Conservation (phyloP, 192 early-diverging fungal genomes). For the Backusella sp. region DNA sequence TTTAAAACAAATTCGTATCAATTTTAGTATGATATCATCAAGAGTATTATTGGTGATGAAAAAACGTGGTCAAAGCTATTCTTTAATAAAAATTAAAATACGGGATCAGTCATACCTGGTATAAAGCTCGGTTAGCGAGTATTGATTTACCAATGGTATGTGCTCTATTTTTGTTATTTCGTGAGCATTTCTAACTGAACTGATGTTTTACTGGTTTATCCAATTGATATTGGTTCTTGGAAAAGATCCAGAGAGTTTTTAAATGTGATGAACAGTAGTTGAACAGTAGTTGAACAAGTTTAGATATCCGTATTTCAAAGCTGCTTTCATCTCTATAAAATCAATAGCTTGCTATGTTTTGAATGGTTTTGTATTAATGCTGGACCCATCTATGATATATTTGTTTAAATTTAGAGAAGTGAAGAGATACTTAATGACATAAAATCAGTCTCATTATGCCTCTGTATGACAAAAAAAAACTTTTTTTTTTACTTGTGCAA, state of each 20-base stretch:
- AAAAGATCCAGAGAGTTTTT: neutral
- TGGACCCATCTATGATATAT: neutral
- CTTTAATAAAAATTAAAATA: neutral
- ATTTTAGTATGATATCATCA: neutral
- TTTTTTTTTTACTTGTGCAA: neutral
- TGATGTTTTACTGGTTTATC: neutral
- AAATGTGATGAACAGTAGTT: neutral
- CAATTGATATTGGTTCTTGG: neutral
- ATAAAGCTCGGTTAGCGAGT: neutral
- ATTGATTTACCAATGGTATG: neutral
- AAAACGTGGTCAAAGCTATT: neutral
- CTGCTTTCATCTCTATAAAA: neutral
- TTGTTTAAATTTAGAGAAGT: neutral
- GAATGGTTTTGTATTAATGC: neutral
- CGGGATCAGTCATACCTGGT: neutral
- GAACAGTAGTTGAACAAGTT: neutral
- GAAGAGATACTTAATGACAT: neutral
- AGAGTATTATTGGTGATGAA: neutral
- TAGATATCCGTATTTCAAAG: neutral
- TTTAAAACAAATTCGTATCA: neutral
- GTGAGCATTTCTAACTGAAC: neutral
- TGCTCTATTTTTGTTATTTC: neutral
- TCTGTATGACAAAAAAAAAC: neutral
- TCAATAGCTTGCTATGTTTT: neutral
- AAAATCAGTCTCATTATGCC: neutral